Evolutionary conservation across 2,329 filamentous ascomycete species (phyloP), one percentile per base, ranked within the genome.

Genomic region (Exophiala aquamarina): DNA sequence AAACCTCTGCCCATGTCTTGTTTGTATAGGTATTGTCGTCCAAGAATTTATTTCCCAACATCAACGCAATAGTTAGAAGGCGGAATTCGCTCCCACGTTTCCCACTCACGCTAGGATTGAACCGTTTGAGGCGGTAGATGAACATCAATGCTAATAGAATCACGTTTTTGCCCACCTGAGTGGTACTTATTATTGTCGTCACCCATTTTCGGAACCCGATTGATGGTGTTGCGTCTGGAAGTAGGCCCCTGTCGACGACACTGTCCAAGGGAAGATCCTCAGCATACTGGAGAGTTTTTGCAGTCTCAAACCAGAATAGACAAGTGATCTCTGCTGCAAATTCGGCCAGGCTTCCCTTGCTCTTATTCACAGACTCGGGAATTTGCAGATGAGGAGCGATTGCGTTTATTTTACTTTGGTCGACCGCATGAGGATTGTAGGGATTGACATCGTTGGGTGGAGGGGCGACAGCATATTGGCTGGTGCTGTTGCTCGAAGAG

Each of bases 1-100:
- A 97, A 9, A 98, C 93, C 61, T 98, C 93, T 2, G 92, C 93
- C 93, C 93, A 98, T 0, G 93, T 98, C 75, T 97, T 96, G 74
- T 98, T 98, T 29, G 93, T 97, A 70, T 98, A 98, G 0, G 93
- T 97, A 67, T 97, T 98, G 68, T 98, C 93, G 64, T 98, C 93
- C 60, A 98, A 73, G 65, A 97, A 98, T 73, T 98, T 98, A 69
- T 98, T 98, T 52, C 91, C 92, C 50, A 98, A 76, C 93, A 98
- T 98, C 57, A 98, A 73, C 18, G 93, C 93, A 39, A 97, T 91
- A 0, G 93, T 97, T 61, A 97, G 76, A 18, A 98, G 74, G 14
- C 93, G 79, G 63, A 93, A 97, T 66, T 97, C 93, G 66, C 93
- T 98, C 4, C 93, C 93, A 17, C 84, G 84, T 61, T 92, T 92